Conservation (phyloP, 441 rosid genomes). For the Aleurites moluccanus region DNA sequence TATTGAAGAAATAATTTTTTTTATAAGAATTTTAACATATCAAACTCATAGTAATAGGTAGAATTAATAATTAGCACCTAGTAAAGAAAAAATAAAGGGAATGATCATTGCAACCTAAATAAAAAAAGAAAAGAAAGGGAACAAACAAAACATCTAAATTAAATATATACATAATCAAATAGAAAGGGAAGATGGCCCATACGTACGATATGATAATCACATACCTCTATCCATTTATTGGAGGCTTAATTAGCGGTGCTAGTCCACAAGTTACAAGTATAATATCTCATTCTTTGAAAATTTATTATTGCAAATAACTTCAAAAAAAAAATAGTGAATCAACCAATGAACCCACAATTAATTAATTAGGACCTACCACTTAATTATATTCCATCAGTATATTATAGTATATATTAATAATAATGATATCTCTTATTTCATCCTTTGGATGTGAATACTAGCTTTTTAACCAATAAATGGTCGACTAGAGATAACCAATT, state of each 20-base stretch:
- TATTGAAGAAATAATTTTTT: too few relatives aligned
- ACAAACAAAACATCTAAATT: conserved; percentile 10
- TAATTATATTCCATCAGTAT: too few relatives aligned
- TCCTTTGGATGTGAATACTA: not conserved
- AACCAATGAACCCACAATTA: too few relatives aligned
- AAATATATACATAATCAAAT: not conserved
- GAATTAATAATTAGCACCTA: too few relatives aligned
- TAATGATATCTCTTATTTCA: too few relatives aligned
- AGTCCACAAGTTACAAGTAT: not conserved
- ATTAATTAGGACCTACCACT: too few relatives aligned
- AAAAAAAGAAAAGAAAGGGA: conserved; percentile 13
- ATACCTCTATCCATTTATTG: not conserved
- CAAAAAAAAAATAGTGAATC: too few relatives aligned
- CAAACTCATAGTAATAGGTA: too few relatives aligned
- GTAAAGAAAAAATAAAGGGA: conserved; percentile 1
- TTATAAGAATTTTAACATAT: too few relatives aligned
- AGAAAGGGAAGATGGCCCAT: conserved; percentile 18
- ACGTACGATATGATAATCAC: not conserved
- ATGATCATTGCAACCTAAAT: not conserved
- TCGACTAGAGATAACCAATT: not conserved
- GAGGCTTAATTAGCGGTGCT: not conserved
- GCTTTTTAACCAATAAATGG: not conserved
- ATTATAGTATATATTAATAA: too few relatives aligned
- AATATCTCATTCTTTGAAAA: too few relatives aligned
- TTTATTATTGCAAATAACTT: too few relatives aligned